A percentile compares a stretch with the other conserved stretches of the same genome.
These are phyloP conservation scores for Starmerella bombi DNA, from an alignment of 805 yeast species.

Conservation along the genomic window DNA sequence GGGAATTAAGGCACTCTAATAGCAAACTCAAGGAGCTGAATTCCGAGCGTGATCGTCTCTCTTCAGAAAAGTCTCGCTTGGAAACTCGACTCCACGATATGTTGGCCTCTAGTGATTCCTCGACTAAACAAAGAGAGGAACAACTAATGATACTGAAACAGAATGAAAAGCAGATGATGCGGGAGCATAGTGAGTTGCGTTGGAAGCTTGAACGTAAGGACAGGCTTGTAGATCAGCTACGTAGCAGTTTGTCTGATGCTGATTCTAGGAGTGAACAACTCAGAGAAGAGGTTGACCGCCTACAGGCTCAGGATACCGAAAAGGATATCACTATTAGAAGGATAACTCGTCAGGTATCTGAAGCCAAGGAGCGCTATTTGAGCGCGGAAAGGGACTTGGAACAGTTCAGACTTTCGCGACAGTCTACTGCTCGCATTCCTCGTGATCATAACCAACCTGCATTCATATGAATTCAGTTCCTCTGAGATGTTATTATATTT, in stretches of 20 bases:
- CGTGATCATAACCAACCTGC: slow-evolving; percentile 1
- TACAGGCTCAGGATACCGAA: slow-evolving; percentile 18
- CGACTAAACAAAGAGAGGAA: slow-evolving; percentile 24
- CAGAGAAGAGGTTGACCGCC: slow-evolving; percentile 30
- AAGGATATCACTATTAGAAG: slow-evolving; percentile 25
- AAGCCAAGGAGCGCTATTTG: slow-evolving; percentile 36
- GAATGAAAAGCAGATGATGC: slow-evolving; percentile 18
- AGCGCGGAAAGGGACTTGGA: slow-evolving; percentile 41
- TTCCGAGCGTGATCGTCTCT: slow-evolving; percentile 48
- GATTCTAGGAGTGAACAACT: slow-evolving; percentile 36
- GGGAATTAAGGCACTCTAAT: slow-evolving; percentile 44
- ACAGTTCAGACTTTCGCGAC: slow-evolving; percentile 15
- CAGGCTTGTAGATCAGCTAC: slow-evolving; percentile 23
- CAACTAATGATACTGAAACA: slow-evolving; percentile 27
- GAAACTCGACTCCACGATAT: slow-evolving; percentile 36
- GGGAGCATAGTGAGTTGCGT: slow-evolving; percentile 20
- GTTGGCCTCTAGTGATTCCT: slow-evolving; percentile 29
- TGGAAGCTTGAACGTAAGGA: slow-evolving; percentile 23
- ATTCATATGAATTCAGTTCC: slow-evolving; percentile 1
- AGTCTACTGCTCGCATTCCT: neutral
- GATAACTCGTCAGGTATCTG: slow-evolving; percentile 39
- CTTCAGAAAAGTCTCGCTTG: slow-evolving; percentile 36
- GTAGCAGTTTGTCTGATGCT: slow-evolving; percentile 41
- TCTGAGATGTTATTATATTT: no score
- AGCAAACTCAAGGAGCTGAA: slow-evolving; percentile 48